These are phyloP conservation scores for Bruguiera sexangula DNA, from an alignment of 345 rosid genomes.

Conservation along the genomic window DNA sequence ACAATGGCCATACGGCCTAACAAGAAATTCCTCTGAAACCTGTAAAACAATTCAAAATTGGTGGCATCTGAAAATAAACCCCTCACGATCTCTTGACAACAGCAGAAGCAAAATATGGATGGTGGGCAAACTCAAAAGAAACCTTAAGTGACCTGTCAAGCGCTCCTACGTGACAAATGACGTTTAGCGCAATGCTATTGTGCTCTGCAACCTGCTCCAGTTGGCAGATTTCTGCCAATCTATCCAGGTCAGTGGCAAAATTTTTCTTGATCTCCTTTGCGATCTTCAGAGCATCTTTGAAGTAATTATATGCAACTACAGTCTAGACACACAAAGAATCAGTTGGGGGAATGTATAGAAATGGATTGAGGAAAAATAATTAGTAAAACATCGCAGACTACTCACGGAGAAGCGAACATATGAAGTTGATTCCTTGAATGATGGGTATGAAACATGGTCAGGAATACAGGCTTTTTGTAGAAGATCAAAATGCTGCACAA, in stretches of 20 bases:
- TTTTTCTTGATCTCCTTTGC: slow-evolving; percentile 76
- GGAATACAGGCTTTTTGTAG: slow-evolving; percentile 91
- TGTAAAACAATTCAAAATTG: slow-evolving; percentile 37
- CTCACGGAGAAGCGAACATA: slow-evolving; percentile 73
- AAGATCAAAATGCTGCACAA: slow-evolving; percentile 88
- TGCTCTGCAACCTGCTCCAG: slow-evolving; percentile 94
- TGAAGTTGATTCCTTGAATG: slow-evolving; percentile 70
- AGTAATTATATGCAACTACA: slow-evolving; percentile 60
- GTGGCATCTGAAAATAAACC: slow-evolving; percentile 4
- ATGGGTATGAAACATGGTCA: slow-evolving; percentile 62
- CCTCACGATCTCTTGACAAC: slow-evolving; percentile 81
- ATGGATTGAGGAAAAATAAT: not conserved
- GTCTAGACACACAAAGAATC: slow-evolving; percentile 36
- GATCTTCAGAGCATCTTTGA: slow-evolving; percentile 84
- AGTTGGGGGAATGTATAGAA: not conserved
- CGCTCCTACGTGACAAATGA: slow-evolving; percentile 52
- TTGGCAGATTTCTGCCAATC: slow-evolving; percentile 60
- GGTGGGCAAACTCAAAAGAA: slow-evolving; percentile 80
- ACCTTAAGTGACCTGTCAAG: slow-evolving; percentile 78
- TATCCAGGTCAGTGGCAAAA: slow-evolving; percentile 64
- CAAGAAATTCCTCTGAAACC: slow-evolving; percentile 22
- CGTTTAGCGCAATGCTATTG: slow-evolving; percentile 68
- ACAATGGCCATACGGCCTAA: slow-evolving; percentile 33
- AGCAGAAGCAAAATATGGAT: slow-evolving; percentile 85
- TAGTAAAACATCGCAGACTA: slow-evolving; percentile 6